Conservation (phyloP, 202 grass and related monocot species). For the Setaria italica region DNA sequence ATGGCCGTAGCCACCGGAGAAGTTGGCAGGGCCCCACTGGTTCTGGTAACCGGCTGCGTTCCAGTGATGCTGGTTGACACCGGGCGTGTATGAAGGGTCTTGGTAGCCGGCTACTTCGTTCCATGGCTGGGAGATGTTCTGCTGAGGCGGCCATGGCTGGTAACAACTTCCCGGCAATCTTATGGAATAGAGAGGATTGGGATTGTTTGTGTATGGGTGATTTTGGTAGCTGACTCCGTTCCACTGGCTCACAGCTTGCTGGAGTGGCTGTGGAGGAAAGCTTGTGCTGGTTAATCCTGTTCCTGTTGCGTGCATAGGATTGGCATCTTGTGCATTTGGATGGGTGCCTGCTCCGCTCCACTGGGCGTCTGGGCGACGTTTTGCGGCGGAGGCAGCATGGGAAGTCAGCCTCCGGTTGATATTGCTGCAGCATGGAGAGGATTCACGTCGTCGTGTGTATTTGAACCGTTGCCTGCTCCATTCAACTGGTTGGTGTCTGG, state of each 20-base stretch:
- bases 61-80: background rate
- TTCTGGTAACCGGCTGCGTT: background rate
- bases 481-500: background rate
- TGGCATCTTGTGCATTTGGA: background rate
- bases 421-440: background rate
- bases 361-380: background rate
- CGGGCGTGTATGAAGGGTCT: background rate
- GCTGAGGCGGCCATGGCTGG: background rate
- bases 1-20: background rate
- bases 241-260: background rate
- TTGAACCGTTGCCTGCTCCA: background rate
- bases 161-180: background rate
- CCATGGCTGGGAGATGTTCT: background rate
- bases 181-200: background rate
- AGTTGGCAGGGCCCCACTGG: no score
- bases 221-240: background rate
- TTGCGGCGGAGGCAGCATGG: background rate
- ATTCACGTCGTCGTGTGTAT: background rate
- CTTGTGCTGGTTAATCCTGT: no score
- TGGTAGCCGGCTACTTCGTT: background rate
- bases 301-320: background rate
- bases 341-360: background rate
- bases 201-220: background rate
- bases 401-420: background rate
- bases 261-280: background rate